Base-by-base conservation (phyloP, 2,329 filamentous ascomycete species). In the Monilinia vaccinii-corymbosi region DNA sequence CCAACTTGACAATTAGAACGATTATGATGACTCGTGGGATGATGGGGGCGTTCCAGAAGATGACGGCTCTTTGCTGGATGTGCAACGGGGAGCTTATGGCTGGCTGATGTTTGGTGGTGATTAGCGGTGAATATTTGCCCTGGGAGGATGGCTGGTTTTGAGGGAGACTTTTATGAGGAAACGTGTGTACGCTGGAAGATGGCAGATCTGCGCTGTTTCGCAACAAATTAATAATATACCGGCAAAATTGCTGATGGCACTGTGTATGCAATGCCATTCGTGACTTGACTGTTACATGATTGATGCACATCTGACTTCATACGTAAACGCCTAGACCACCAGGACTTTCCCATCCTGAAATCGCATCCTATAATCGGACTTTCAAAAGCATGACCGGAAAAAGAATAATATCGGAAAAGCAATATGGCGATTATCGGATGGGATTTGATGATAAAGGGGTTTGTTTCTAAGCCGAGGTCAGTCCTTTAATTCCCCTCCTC, bases 211-310 rank as follows among this genome's bases (percentile, higher is more conserved):
- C n/a, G 51, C 25, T 32, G 25, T 42, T 36, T 14, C 4, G 8
- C 28, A 21, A 44, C 18, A 53, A 44, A 53, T 44, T 44, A 53
- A 53, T 44, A 53, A 53, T 53, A 53, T 53, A 44, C 25, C 51
- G 38, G 28, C 25, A 44, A 44, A 42, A 53, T 44, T 18, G 51
- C 38, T 53, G 38, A 44, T 53, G 11, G 32, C 8, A 44, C 21
- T 23, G 3, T 44, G 28, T 18, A 32, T 32, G 25, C 38, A 32
- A 32, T 53, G 13, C 21, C 21, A 56, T 48, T 28, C 18, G 34
- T 49, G 42, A 56, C 25, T 44, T 44, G 8, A 18, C 18, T 36
- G 28, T 53, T 52, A 44, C 25, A 44, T 44, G 11, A 13, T 14
- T 31, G 25, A 21, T 32, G 8, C 18, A 10, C n/a, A 42, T 32